phyloP scores from a whole-genome alignment of 257 asterid species.

The Marsdenia floribunda region DNA sequence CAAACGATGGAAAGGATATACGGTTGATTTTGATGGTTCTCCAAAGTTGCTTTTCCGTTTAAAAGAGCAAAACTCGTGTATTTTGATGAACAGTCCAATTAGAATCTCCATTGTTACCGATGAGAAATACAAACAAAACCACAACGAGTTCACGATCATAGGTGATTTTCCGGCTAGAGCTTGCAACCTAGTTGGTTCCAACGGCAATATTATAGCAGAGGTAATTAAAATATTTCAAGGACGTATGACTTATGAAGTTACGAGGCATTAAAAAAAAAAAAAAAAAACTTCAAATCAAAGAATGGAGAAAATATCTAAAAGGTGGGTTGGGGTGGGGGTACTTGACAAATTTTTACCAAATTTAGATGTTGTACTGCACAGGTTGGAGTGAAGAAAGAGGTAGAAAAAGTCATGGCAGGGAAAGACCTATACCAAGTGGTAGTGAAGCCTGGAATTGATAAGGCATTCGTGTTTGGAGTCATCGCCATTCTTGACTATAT shows the following conservation, averaged over 20 bases:
- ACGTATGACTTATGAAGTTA: too few species aligned
- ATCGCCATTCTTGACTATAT: slow-evolving; percentile 83
- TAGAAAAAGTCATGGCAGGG: slow-evolving; percentile 38
- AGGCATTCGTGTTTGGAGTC: slow-evolving; percentile 80
- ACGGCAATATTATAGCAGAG: slow-evolving; percentile 56
- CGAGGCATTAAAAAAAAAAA: too few species aligned
- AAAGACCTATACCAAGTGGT: slow-evolving; percentile 61
- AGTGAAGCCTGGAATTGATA: slow-evolving; percentile 73
- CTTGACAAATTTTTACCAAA: background rate
- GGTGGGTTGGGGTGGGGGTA: too few species aligned
- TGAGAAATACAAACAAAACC: slow-evolving; percentile 23
- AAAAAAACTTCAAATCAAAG: too few species aligned
- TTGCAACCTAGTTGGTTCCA: slow-evolving; percentile 57
- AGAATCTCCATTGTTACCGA: slow-evolving; percentile 41
- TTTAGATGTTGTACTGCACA: slow-evolving; percentile 14
- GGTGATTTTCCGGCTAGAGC: slow-evolving; percentile 54
- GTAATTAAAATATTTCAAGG: slow-evolving; percentile 16
- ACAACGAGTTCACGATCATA: slow-evolving; percentile 40
- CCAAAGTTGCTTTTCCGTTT: slow-evolving; percentile 57
- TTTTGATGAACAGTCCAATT: slow-evolving; percentile 33
- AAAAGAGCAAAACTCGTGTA: slow-evolving; percentile 55
- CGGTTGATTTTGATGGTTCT: slow-evolving; percentile 43
- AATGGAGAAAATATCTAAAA: too few species aligned
- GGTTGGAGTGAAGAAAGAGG: slow-evolving; percentile 59
- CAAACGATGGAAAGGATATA: slow-evolving; percentile 65